Evolutionary conservation across 305 asterid genomes (phyloP).

Genomic region (Solanum hybrid): DNA sequence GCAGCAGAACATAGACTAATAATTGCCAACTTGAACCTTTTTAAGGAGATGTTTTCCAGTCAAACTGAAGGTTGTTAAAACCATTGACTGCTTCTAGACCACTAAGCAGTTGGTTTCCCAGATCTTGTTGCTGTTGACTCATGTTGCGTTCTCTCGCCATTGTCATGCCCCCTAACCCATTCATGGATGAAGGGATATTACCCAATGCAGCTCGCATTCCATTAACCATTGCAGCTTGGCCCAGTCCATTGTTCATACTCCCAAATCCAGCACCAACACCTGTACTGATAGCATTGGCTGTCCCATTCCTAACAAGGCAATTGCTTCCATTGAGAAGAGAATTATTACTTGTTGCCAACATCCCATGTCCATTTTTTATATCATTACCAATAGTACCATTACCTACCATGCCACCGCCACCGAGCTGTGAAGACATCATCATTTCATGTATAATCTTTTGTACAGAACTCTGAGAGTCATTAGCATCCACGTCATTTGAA

Average conservation of each 20-base stretch:
- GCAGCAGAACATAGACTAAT: background rate
- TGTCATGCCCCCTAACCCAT: conserved; percentile 67
- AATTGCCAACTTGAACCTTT: background rate
- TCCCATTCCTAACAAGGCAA: conserved; percentile 44
- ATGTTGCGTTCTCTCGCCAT: conserved; percentile 64
- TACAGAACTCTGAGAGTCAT: conserved; percentile 66
- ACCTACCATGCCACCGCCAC: conserved; percentile 36
- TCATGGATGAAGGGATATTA: conserved; percentile 51
- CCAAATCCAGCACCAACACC: conserved; percentile 54
- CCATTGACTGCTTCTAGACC: conserved; percentile 73
- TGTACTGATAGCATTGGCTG: conserved; percentile 25
- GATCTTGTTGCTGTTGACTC: conserved; percentile 67
- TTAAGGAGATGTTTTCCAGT: conserved; percentile 66
- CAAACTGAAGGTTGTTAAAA: conserved; percentile 60
- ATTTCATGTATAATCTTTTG: conserved; percentile 64
- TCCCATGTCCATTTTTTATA: conserved; percentile 33
- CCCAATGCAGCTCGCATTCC: conserved; percentile 66
- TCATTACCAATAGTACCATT: conserved; percentile 32
- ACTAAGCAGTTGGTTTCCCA: conserved; percentile 67
- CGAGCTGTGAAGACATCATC: conserved; percentile 60
- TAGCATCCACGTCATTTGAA: conserved; percentile 41
- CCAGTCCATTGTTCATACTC: conserved; percentile 44
- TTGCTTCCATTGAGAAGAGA: conserved; percentile 32
- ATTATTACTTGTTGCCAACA: conserved; percentile 27
- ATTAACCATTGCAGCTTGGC: conserved; percentile 58